Evolutionary conservation across 495 filamentous ascomycete genomes (phyloP).

Genomic region (Penicillium tannophilum): DNA sequence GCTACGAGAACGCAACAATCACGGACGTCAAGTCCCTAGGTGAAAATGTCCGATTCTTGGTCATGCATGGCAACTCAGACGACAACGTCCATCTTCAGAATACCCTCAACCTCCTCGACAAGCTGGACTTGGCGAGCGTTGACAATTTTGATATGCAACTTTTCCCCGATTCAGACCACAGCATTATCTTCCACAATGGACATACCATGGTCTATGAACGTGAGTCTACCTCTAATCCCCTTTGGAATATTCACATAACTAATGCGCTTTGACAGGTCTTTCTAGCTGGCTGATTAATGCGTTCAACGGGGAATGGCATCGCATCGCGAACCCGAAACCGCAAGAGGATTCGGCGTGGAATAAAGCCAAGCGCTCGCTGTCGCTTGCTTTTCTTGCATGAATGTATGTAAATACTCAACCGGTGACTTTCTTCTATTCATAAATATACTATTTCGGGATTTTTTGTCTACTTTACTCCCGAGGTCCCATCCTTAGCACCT

Average conservation of each 20-base stretch:
- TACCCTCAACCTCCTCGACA: conserved; percentile 80
- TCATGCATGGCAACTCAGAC: conserved; percentile 94
- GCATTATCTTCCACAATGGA: conserved; percentile 93
- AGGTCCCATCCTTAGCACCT: too few species aligned
- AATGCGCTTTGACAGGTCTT: conserved; percentile 59
- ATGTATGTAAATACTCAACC: background rate
- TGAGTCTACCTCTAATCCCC: conserved; percentile 49
- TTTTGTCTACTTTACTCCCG: too few species aligned
- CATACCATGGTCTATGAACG: conserved; percentile 93
- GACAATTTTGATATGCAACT: conserved; percentile 97
- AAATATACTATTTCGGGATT: too few species aligned
- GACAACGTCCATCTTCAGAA: conserved; percentile 99
- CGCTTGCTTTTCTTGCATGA: conserved; percentile 11
- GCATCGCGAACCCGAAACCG: conserved; percentile 69
- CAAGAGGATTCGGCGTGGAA: conserved; percentile 34
- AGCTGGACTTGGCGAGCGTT: conserved; percentile 77
- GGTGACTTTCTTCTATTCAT: too few species aligned
- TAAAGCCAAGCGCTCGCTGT: conserved; percentile 25
- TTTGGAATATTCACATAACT: conserved; percentile 14
- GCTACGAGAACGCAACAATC: conserved; percentile 78
- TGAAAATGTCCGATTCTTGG: conserved; percentile 78
- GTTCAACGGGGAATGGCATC: conserved; percentile 94
- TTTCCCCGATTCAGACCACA: conserved; percentile 95
- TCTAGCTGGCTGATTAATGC: conserved; percentile 94
- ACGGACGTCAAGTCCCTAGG: conserved; percentile 67